These are phyloP conservation scores for Pseudozyma tsukubaensis DNA, from an alignment of 1,284 basidiomycete genomes.

Conservation along the genomic window DNA sequence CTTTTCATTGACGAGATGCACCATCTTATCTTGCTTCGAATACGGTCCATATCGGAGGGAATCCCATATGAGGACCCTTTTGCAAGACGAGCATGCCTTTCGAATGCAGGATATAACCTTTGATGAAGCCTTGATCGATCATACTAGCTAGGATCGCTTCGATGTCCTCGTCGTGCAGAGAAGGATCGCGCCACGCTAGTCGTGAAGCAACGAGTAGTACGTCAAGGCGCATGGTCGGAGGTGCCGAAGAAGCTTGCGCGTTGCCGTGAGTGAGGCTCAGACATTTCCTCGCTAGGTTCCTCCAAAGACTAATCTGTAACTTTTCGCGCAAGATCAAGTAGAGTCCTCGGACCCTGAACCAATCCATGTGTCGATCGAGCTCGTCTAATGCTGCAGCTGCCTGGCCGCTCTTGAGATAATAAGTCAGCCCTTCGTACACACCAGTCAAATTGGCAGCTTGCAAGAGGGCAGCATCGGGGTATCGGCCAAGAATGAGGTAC, in stretches of 20 bases:
- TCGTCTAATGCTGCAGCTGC: conserved; percentile 54
- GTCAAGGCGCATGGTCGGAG: conserved; percentile 65
- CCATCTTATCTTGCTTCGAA: conserved; percentile 27
- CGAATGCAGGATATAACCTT: conserved; percentile 70
- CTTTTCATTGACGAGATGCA: background rate
- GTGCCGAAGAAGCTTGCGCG: conserved; percentile 45
- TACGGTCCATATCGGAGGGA: conserved; percentile 63
- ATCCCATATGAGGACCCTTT: conserved; percentile 67
- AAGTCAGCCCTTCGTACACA: conserved; percentile 54
- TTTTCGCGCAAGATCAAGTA: conserved; percentile 70
- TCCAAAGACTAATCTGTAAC: conserved; percentile 69
- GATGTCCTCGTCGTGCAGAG: conserved; percentile 68
- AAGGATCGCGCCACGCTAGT: conserved; percentile 64
- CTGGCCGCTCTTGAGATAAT: conserved; percentile 62
- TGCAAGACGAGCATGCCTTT: conserved; percentile 68
- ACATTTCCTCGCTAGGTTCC: conserved; percentile 68
- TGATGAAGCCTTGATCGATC: conserved; percentile 70
- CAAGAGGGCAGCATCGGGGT: conserved; percentile 64
- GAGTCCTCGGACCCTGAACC: conserved; percentile 66
- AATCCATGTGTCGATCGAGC: conserved; percentile 65
- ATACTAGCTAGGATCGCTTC: conserved; percentile 69
- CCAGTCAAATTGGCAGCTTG: conserved; percentile 57
- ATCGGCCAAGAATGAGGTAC: conserved; percentile 69
- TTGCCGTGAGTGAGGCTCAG: conserved; percentile 23
- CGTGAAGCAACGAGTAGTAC: conserved; percentile 62